Evolutionary conservation across 83 land plant genomes (phyloP).

Genomic region (Thuja plicata): DNA sequence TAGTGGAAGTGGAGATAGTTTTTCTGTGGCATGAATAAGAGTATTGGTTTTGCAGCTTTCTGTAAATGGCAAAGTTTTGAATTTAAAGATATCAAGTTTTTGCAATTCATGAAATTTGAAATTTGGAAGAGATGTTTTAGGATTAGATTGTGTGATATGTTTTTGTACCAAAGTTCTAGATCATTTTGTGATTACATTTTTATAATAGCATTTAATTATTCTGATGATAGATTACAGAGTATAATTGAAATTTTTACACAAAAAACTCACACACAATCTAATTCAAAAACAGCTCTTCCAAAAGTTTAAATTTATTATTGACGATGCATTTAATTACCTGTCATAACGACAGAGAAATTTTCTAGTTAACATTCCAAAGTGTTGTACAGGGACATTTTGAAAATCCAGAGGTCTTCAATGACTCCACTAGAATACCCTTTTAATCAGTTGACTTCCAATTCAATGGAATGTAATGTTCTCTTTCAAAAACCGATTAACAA

Average conservation of each 20-base stretch:
- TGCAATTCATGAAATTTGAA: too few species aligned
- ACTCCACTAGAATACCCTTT: neutral
- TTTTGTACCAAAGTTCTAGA: too few species aligned
- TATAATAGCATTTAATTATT: too few species aligned
- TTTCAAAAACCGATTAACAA: neutral
- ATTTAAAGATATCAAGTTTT: too few species aligned
- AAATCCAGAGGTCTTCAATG: neutral
- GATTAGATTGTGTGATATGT: too few species aligned
- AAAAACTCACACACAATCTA: too few species aligned
- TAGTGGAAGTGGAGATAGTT: neutral
- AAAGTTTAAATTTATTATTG: neutral
- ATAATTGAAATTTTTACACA: too few species aligned
- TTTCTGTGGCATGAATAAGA: neutral
- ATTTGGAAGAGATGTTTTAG: too few species aligned
- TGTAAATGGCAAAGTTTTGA: too few species aligned
- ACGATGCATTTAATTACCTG: neutral
- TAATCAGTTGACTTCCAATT: neutral
- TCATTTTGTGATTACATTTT: too few species aligned
- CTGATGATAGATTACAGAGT: too few species aligned
- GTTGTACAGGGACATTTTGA: neutral
- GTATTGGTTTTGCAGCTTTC: neutral
- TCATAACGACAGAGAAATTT: neutral
- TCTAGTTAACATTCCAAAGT: neutral
- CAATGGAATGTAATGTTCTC: neutral
- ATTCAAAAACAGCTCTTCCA: too few species aligned